Percentiles rank a stretch among this genome's conserved stretches.
These are phyloP conservation scores for Cerrena zonata DNA, from an alignment of 1,284 basidiomycete genomes.

Conservation along the genomic window DNA sequence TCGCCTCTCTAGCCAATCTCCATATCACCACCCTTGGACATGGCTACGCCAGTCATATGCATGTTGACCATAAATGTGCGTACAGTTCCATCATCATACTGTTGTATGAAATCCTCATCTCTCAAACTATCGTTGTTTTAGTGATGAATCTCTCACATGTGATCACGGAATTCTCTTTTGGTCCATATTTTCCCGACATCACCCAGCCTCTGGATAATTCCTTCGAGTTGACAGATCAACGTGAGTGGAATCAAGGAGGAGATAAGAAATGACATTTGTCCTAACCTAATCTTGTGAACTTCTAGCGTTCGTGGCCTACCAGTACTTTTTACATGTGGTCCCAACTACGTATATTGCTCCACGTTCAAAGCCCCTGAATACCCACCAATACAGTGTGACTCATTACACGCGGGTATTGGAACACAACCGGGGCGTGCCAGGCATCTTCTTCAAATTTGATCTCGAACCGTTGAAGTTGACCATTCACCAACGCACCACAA, in stretches of 20 bases:
- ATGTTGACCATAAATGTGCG: conserved; percentile 80
- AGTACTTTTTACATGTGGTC: conserved; percentile 92
- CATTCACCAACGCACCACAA: conserved; percentile 82
- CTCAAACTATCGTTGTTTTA: conserved; percentile 26
- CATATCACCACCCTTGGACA: conserved; percentile 91
- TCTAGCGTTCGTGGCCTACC: conserved; percentile 87
- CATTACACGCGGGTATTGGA: conserved; percentile 80
- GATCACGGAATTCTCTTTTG: conserved; percentile 94
- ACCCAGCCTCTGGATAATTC: conserved; percentile 90
- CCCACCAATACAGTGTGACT: conserved; percentile 93
- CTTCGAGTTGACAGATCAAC: conserved; percentile 74
- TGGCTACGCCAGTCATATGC: conserved; percentile 82
- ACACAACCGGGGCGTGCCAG: conserved; percentile 78
- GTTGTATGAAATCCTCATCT: neutral
- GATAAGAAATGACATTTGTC: neutral
- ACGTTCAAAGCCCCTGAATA: conserved; percentile 57
- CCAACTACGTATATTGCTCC: conserved; percentile 87
- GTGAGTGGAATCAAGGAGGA: conserved; percentile 43
- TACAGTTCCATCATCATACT: neutral
- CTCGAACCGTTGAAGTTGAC: conserved; percentile 85
- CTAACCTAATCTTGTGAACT: neutral
- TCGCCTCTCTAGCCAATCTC: conserved; percentile 57
- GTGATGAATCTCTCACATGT: conserved; percentile 97
- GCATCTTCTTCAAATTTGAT: conserved; percentile 96
- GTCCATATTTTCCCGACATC: conserved; percentile 93